Evolutionary conservation across 2,329 filamentous ascomycete genomes (phyloP).

Genomic region (Coniella lustricola): DNA sequence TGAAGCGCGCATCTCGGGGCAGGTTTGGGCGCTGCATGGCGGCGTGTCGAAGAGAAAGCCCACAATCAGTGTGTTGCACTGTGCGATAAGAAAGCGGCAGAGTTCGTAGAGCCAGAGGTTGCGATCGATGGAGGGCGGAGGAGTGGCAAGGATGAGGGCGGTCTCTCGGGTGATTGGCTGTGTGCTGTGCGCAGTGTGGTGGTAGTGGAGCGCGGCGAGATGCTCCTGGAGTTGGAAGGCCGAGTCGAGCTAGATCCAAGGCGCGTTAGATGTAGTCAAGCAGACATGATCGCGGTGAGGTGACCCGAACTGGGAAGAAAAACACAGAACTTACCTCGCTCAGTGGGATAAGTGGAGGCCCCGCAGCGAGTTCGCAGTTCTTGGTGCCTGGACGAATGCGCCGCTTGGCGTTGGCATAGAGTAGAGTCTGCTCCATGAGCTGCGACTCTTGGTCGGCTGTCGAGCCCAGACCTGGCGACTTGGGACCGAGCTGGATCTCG

Average conservation of each 20-base stretch:
- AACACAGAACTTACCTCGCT: constrained; percentile 58
- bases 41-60: constrained; percentile 88
- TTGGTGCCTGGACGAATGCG: constrained; percentile 90
- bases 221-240: constrained; percentile 97
- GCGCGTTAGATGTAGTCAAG: background rate
- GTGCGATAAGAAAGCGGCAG: constrained; percentile 88
- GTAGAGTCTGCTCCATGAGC: constrained; percentile 55
- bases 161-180: constrained; percentile 68
- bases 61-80: constrained; percentile 87
- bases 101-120: constrained; percentile 97
- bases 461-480: constrained; percentile 21
- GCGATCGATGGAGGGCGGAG: constrained; percentile 74
- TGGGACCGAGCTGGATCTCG: constrained; percentile 75
- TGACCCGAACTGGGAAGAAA: background rate
- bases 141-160: constrained; percentile 68
- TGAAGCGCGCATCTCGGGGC: constrained; percentile 95
- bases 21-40: constrained; percentile 81
- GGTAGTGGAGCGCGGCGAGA: constrained; percentile 82
- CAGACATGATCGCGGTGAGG: background rate
- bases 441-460: constrained; percentile 46
- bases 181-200: constrained; percentile 62
- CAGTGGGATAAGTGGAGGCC: constrained; percentile 79
- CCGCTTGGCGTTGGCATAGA: constrained; percentile 69
- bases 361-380: constrained; percentile 85
- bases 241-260: constrained; percentile 69